Conservation (phyloP, 352 stramenopile genomes). For the Phytophthora citricola region DNA sequence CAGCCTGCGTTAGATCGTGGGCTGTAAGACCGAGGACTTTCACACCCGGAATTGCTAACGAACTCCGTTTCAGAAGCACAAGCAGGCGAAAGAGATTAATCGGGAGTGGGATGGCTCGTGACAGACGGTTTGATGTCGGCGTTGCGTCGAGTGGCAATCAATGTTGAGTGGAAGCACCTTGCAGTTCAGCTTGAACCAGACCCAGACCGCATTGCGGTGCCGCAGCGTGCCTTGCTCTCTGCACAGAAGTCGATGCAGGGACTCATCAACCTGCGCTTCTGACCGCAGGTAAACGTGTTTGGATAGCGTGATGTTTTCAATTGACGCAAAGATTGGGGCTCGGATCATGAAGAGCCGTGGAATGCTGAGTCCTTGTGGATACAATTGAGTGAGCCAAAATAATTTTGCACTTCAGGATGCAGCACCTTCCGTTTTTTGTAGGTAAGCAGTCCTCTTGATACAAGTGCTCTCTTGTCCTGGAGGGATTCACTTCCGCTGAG, state of each 20-base stretch:
- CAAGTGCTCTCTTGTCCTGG: no score
- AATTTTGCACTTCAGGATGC: no score
- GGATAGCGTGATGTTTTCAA: slow-evolving; percentile 12
- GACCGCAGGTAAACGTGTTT: slow-evolving; percentile 1
- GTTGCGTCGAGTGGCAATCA: slow-evolving; percentile 13
- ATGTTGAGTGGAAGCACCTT: slow-evolving; percentile 17
- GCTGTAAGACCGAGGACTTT: slow-evolving; percentile 6
- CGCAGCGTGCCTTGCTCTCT: slow-evolving; percentile 5
- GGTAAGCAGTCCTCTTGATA: not conserved
- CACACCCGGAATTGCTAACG: not conserved
- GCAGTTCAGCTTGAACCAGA: slow-evolving; percentile 18
- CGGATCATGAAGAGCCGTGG: slow-evolving; percentile 12
- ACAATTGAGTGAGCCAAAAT: no score
- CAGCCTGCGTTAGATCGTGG: not conserved
- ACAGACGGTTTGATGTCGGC: slow-evolving; percentile 15
- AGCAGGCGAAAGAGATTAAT: slow-evolving; percentile 25
- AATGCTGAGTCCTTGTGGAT: no score
- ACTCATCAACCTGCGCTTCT: not conserved
- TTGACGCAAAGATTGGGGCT: slow-evolving; percentile 2
- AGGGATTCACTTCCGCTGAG: not conserved
- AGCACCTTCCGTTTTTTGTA: no score
- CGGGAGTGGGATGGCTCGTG: slow-evolving; percentile 5
- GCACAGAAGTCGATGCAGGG: not conserved
- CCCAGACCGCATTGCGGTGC: slow-evolving; percentile 11
- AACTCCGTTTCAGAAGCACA: not conserved